Base-by-base conservation (phyloP, 2,329 filamentous ascomycete genomes). In the Botryotinia calthae region DNA sequence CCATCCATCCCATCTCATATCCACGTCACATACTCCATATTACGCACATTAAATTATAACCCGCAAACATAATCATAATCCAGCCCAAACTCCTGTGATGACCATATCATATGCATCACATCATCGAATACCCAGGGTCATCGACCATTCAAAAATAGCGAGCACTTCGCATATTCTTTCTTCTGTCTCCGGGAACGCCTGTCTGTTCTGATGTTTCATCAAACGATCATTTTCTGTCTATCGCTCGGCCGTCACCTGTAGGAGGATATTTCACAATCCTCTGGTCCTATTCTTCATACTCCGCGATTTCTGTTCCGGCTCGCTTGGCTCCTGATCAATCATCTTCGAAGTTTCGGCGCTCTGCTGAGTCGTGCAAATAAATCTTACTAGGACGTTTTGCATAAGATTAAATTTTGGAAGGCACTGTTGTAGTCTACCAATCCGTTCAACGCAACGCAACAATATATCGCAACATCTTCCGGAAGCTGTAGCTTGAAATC, bases 141-240 rank as follows among this genome's bases (percentile, higher is more conserved):
- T 28, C 14, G 6, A 56, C 31, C n/a, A 25, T 71, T n/a, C 48
- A 69, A 73, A 64, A 54, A 72, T 65, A 78, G 76, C 79, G 79
- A 80, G 79, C 79, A 72, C 79, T 81, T 81, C 79, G 79, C 79
- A 78, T 46, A 62, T 69, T 54, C 54, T 46, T 79, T 77, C 77
- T 75, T 76, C 40, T 18, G 34, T 20, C 34, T n/a, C 51, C 2
- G 56, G 20, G 40, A 54, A 70, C 58, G 56, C 44, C 58, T 37
- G 31, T 34, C 28, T 28, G 44, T 6, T 22, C 22, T n/a, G 48
- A n/a, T 7, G 25, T 16, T 14, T 51, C 74, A 77, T 77, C 77
- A 72, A 72, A 44, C 42, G 34, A 61, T 61, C 58, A 16, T 12
- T n/a, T n/a, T 25, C 16, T 54, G 56, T 44, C 18, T 56, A 31